Evolutionary conservation across 345 rosid species (phyloP), one percentile per base, ranked within the genome.

Genomic region (Clausena lansium): DNA sequence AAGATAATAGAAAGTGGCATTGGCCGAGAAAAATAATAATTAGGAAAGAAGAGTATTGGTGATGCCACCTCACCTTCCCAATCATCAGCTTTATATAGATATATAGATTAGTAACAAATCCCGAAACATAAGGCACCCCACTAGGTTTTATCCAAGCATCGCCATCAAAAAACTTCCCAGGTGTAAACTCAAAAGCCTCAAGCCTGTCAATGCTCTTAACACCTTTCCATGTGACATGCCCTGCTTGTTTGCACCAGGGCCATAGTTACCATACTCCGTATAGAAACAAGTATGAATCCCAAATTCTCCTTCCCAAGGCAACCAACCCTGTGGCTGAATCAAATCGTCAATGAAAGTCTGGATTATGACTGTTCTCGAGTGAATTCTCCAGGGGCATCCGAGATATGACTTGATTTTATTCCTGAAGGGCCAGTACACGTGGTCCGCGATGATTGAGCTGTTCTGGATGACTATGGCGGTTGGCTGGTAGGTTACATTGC

Each of bases 401-500:
- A 93, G 90, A 80, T 84, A 95, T 1, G 93, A 60, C 70, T 80
- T 87, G 80, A 78, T 64, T 70, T 9, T 66, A 7, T 58, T 28
- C 86, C 77, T 84, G 62, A 84, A 76, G 2, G 90, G 74, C 39
- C 33, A 32, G 67, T 84, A 73, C 39, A 85, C 86, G 0, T 83
- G 82, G 55, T 83, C 91, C 0, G 87, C 94, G 1, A 73, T 76
- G 75, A 95, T 81, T 14, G 91, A 84, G 82, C 97, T 85, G 79
- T 90, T 92, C 66, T 95, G 98, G 85, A 95, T 81, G 81, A 95
- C 77, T 9, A 88, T 80, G 7, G 87, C 97, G 0, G 95, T 85
- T 0, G 87, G 76, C 71, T 86, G 86, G 35, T 84, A 70, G 3
- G 73, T 78, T 62, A 85, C 83, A 30, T 78, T 79, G 78, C 90